Evolutionary conservation across 2,329 filamentous ascomycete species (phyloP), one percentile per base, ranked within the genome.

Genomic region (Pezicula carpinea): DNA sequence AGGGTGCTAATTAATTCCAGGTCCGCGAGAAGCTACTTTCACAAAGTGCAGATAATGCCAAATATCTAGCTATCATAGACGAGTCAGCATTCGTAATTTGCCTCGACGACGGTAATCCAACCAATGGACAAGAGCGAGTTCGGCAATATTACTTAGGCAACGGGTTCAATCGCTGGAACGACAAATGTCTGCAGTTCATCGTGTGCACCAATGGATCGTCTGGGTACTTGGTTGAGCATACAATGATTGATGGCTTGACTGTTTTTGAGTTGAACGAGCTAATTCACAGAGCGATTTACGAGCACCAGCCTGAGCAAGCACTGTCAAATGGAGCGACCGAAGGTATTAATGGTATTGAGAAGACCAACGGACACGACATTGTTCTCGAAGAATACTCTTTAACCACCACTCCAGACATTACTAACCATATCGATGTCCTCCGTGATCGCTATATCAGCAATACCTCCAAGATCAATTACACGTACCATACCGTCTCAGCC

Each of bases 131-230:
- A 7, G 49, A 55, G 29, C 46, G 48, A 7, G 54, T 50, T 19
- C 21, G 18, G 5, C 48, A 59, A 19, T 50, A 47, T 10, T 44
- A 51, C 31, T 36, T 60, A n/a, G 47, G 51, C 31, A 43, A 53
- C 19, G 56, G 57, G 5, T 60, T 55, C 36, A 62, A 62, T 43
- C 50, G 60, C 15, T 63, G 59, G 59, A 44, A 53, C 22, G 60
- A 63, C 47, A 61, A 62, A 44, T 44, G 43, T 18, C 46, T 58
- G 6, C 53, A 59, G 33, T 59, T 59, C 39, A 41, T 56, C 4
- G 47, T 63, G 8, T 52, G 51, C 33, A 40, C 51, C 5, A 62
- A 63, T 43, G 58, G 56, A 10, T 44, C 49, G 15, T 59, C 59
- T 2, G 51, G 52, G 11, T 45, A 46, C 14, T 39, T 56, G 10